Base-by-base conservation (phyloP, 805 yeast genomes). In the Kodamaea kaohsiungensis region DNA sequence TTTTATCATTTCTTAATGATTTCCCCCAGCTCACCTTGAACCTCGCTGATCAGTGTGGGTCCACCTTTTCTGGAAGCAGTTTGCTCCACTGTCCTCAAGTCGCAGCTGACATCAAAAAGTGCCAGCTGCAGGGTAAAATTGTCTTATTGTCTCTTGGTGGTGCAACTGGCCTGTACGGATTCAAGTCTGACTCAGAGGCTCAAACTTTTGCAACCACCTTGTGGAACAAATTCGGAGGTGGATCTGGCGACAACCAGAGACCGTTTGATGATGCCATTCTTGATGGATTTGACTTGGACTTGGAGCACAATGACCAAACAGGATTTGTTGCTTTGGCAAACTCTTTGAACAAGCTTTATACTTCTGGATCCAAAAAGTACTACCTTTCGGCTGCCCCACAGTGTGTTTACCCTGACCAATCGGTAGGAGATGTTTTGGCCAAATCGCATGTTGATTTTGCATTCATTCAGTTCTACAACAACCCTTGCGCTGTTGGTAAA, bases 331-430 rank as follows among this genome's bases (percentile, higher is more conserved):
- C 63, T 1, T 51, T 59, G 46, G 65, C 61, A 10, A 53, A 40
- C 12, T 53, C 39, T 2, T 39, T 35, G 18, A 53, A 45, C 35
- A 25, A 45, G 18, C 25, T 30, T 27, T 45, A 46, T 30, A n/a
- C 45, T 2, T 6, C 48, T 8, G 18, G 51, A 27, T 75, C 86
- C 45, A 87, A 85, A 69, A 61, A 71, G 30, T 88, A 85, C 72
- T 88, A 86, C 67, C 73, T 90, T 43, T 83, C 95, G 48, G 96
- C 96, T 59, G 92, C 97, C 56, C 97, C 97, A 17, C 96, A 91
- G 73, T 91, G 97, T 75, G 86, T 84, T 19, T 87, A 84, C 66
- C 96, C 96, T 15, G 97, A 91, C 72, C 86, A 55, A 13, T 59
- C 60, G 22, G 55, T 65, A 13, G 65, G 66, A 18, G 62, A 57